Percentiles rank a stretch among this genome's conserved stretches.
These are phyloP conservation scores for Drosera capensis DNA, from an alignment of 148 eudicot species.

Conservation along the genomic window DNA sequence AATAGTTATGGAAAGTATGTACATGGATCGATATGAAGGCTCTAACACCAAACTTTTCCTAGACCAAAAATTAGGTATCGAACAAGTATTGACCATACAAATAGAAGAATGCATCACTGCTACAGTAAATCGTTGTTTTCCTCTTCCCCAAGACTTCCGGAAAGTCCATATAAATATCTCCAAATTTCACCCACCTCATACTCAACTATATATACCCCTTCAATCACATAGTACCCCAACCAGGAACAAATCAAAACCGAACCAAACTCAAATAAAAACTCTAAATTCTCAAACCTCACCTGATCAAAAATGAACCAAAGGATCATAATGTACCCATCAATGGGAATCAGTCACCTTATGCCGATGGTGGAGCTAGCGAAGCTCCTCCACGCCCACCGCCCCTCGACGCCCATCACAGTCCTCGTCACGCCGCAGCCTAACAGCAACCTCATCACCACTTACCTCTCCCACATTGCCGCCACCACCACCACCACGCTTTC, in stretches of 20 bases:
- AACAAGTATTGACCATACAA: no score
- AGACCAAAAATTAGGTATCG: no score
- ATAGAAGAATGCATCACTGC: no score
- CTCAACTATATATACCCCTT: background rate
- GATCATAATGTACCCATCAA: conserved; percentile 1
- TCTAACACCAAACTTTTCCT: no score
- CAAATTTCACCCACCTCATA: background rate
- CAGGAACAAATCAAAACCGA: background rate
- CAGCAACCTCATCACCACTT: background rate
- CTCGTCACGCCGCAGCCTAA: conserved; percentile 1
- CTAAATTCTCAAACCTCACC: background rate
- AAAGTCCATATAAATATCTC: background rate
- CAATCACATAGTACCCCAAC: background rate
- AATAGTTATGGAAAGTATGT: no score
- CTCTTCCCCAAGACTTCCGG: background rate
- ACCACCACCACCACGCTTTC: background rate
- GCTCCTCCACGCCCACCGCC: conserved; percentile 1
- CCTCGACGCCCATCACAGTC: background rate
- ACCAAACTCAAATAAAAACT: background rate
- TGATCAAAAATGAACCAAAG: background rate
- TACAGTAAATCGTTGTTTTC: no score
- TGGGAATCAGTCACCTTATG: conserved; percentile 2
- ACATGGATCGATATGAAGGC: no score
- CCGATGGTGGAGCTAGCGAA: conserved; percentile 3
- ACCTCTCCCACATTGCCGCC: background rate